Evolutionary conservation across 768 basidiomycete genomes (phyloP), one percentile per base, ranked within the genome.

Genomic region (Suillus sp.): DNA sequence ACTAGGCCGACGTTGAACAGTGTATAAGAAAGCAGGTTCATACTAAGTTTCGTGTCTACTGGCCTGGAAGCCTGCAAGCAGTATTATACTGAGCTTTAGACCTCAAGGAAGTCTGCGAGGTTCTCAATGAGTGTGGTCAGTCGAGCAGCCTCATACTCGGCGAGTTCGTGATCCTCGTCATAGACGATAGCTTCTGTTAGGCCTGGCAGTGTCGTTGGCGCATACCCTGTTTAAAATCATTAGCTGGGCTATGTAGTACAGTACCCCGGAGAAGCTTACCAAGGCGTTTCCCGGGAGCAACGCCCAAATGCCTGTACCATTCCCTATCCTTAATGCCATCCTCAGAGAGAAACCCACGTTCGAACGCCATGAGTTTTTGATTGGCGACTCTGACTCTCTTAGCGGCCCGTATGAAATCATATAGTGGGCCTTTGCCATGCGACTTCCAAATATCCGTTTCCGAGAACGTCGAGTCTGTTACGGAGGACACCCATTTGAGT

Each of bases 211-310:
- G 92, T 92, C 0, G 93, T 94, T 2, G 93, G 91, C 7, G 92
- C 92, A 69, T 93, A 92, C 5, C 91, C 90, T 91, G 68, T 35
- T 48, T 16, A 22, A 42, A 42, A 61, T 10, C 38, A 27, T 60
- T 37, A 38, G 9, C 9, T 30, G 43, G 38, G 59, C 10, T 63
- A 38, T 59, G 45, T 9, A 47, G 34, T 34, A 5, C 20, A 62
- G 48, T 20, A 45, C 5, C 32, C 40, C 27, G 42, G 14, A 20
- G 42, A 58, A 25, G 75, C 83, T 67, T 67, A 91, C 90, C 89
- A 45, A 90, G 85, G 86, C 89, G 89, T 74, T 92, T 88, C 43
- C 93, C 94, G 35, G 95, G 94, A 3, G 94, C 92, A 48, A 94
- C 91, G 55, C 84, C 93, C 18, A 94, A 81, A 75, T 95, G 90